phyloP scores from a whole-genome alignment of 2,329 filamentous ascomycete genomes.

The Hypoxylon sp. region DNA sequence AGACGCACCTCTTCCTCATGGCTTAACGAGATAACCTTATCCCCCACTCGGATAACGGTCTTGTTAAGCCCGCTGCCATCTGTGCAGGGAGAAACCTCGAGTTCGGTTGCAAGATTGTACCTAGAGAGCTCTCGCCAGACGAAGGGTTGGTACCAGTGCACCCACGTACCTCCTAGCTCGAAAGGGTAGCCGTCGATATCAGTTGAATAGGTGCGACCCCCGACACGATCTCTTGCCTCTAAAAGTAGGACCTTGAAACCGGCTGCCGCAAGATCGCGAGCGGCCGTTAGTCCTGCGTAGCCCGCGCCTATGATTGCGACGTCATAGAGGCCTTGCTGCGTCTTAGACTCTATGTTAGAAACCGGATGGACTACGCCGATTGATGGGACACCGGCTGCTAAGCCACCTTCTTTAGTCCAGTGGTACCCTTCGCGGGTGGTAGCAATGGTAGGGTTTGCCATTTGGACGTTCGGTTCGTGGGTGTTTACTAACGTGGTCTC shows the following conservation, averaged over 20 bases:
- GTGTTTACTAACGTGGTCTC: not conserved
- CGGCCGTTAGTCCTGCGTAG: constrained; percentile 54
- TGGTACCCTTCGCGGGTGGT: constrained; percentile 40
- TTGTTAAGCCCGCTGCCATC: constrained; percentile 61
- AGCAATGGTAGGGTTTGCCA: constrained; percentile 7
- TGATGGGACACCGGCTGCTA: constrained; percentile 34
- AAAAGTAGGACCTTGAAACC: constrained; percentile 60
- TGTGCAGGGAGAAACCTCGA: constrained; percentile 58
- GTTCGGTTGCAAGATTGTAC: constrained; percentile 61
- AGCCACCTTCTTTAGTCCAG: constrained; percentile 37
- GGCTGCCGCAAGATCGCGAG: constrained; percentile 49
- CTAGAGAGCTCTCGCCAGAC: constrained; percentile 62
- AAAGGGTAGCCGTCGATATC: constrained; percentile 61
- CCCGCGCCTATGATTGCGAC: constrained; percentile 53
- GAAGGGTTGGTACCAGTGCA: constrained; percentile 62
- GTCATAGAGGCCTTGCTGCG: not conserved
- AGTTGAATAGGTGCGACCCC: constrained; percentile 63
- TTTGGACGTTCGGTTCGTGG: not conserved
- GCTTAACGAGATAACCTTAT: constrained; percentile 55
- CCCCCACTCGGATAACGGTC: constrained; percentile 56
- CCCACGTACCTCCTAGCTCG: constrained; percentile 67
- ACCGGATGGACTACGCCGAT: constrained; percentile 27
- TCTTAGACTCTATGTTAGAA: constrained; percentile 2
- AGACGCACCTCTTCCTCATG: constrained; percentile 60
- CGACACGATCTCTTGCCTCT: constrained; percentile 65